phyloP scores from a whole-genome alignment of 805 yeast species.

The Tetrapisispora pingtungensis region DNA sequence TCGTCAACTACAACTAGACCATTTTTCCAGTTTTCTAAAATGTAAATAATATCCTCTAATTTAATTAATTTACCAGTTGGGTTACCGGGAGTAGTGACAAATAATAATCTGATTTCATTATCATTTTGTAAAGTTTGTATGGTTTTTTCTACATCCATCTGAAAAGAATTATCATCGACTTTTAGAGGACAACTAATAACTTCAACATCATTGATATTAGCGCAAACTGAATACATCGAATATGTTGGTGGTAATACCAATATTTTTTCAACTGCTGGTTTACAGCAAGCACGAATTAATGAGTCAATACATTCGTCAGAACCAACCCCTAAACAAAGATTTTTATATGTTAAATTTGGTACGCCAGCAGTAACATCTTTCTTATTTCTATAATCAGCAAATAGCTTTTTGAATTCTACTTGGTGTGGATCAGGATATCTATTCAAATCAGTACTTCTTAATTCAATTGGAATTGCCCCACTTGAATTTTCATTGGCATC shows the following conservation, averaged over 20 bases:
- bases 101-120: constrained; percentile 57
- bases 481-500: constrained; percentile 96
- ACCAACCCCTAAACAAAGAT: constrained; percentile 90
- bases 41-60: constrained; percentile 36
- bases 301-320: constrained; percentile 94
- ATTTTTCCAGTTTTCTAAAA: constrained; percentile 47
- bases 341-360: constrained; percentile 42
- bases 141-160: constrained; percentile 49
- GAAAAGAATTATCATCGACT: constrained; percentile 47
- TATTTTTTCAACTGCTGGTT: constrained; percentile 74
- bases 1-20: constrained; percentile 86
- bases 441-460: constrained; percentile 55
- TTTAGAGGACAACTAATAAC: constrained; percentile 62
- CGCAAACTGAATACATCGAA: constrained; percentile 92
- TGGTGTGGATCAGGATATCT: constrained; percentile 98
- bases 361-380: constrained; percentile 12
- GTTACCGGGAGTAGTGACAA: constrained; percentile 92
- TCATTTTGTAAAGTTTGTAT: constrained; percentile 45
- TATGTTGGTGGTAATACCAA: constrained; percentile 91
- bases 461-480: constrained; percentile 61
- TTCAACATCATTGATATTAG: constrained; percentile 79
- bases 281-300: constrained; percentile 71
- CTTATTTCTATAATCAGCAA: constrained; percentile 60
- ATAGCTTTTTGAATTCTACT: constrained; percentile 55
- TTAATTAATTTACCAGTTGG: constrained; percentile 73